Base-by-base conservation (phyloP, 108 stramenopile genomes). In the Bacterosira constricta region DNA sequence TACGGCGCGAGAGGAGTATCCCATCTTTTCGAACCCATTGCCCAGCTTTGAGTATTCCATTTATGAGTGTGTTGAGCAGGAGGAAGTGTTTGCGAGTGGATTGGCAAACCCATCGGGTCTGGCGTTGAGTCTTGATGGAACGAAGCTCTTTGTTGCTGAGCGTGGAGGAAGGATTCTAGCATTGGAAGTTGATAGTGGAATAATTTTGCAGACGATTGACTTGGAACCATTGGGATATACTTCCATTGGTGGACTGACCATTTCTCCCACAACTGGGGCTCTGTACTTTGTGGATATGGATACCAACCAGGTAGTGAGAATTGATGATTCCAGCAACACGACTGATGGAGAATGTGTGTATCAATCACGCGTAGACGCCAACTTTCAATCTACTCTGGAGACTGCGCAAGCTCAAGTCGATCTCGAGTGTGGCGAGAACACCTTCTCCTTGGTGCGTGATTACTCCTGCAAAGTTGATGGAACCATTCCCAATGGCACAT, bases 41-140 rank as follows among this genome's bases (percentile, higher is more conserved):
- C 83, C 83, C 18, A 60, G 55, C 3, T 84, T 84, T 67, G 83
- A 84, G 37, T 84, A 84, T 35, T 60, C 55, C 18, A 78, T 84
- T 36, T 84, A 76, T 59, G 79, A 76, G 55, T 84, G 83, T 54
- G 76, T 71, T 26, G 76, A 77, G 5, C 58, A 77, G 50, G 35
- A 56, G 3, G 54, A 70, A 23, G 71, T 56, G 8, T 84, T 76
- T 38, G 80, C 72, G 10, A 9, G 13, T 0, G 59, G 63, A 1
- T 51, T 84, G 4, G 23, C 60, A 4, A 56, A 34, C 13, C 83
- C 83, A 26, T 54, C 83, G 0, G 83, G 83, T 23, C 46, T 84
- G 65, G 80, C 76, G 0, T 34, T 84, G 3, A 77, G 76, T 42
- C 13, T 36, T 3, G 76, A 76, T 62, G 79, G 71, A 0, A 21